phyloP scores from a whole-genome alignment of 176 grass and related monocot genomes.

The Poa pratensis region DNA sequence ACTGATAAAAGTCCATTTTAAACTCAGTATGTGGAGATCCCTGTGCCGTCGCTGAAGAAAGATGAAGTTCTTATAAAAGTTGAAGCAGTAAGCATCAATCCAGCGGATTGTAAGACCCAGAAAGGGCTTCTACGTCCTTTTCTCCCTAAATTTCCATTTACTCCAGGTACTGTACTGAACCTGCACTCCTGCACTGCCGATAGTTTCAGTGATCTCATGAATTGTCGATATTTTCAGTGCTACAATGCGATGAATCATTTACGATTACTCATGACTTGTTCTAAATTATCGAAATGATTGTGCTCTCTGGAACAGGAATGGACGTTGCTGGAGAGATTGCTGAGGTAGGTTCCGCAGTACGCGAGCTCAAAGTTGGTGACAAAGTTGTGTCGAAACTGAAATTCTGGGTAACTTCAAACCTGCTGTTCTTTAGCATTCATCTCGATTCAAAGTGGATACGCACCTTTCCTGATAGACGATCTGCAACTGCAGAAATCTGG shows the following conservation, averaged over 20 bases:
- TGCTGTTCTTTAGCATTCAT: background rate
- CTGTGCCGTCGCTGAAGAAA: slow-evolving; percentile 55
- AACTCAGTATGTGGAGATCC: slow-evolving; percentile 50
- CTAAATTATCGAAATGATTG: background rate
- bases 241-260: background rate
- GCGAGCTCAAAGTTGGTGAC: slow-evolving; percentile 46
- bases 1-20: background rate
- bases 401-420: slow-evolving; percentile 18
- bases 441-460: background rate
- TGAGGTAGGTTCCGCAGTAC: slow-evolving; percentile 39
- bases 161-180: slow-evolving; percentile 45
- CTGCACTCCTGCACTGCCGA: background rate
- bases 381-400: slow-evolving; percentile 45
- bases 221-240: background rate
- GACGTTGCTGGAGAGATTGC: slow-evolving; percentile 51
- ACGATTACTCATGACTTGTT: background rate
- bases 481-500: slow-evolving; percentile 26
- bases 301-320: slow-evolving; percentile 23
- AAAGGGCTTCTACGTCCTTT: slow-evolving; percentile 53
- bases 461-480: background rate
- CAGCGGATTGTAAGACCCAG: background rate
- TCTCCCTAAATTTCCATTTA: slow-evolving; percentile 57
- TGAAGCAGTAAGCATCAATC: slow-evolving; percentile 34
- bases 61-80: slow-evolving; percentile 59
- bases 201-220: background rate